Evolutionary conservation across 2,329 filamentous ascomycete genomes (phyloP), one percentile per base, ranked within the genome.

Genomic region (Verticillium tricorpus): DNA sequence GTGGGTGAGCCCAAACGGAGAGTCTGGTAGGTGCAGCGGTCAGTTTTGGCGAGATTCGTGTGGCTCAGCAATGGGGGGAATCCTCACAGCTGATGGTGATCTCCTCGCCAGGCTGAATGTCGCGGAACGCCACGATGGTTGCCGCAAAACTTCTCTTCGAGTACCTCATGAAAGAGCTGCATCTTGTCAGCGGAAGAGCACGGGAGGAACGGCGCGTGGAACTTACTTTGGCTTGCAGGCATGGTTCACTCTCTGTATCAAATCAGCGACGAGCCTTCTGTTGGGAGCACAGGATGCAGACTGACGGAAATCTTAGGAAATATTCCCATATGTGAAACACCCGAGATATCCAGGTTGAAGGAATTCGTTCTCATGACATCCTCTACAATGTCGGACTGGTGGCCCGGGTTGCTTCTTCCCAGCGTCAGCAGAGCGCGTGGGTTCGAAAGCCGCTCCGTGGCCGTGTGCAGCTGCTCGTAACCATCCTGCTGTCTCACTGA

Each of bases 221-320:
- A 64, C 69, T 58, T 60, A 76, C 74, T 76, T 77, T 37, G 74
- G 73, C 59, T 67, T 69, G 56, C 74, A 77, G 1, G 68, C 74
- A 45, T 77, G 74, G 60, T 77, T 77, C 35, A 77, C 56, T 37
- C 73, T 71, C 74, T 76, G 22, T 19, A 11, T 2, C 37, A 19
- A 2, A 6, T 60, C 60, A 19, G 63, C 12, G 12, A 57, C 56
- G 52, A 32, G 62, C 5, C 67, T 63, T 35, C 17, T 19, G 14
- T 15, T 15, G 37, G 14, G 6, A 3, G 3, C 37, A 40, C 17
- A 15, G 17, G 6, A 17, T 40, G 34, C 34, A 14, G n/a, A 50
- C 45, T 50, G 19, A 50, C 45, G 9, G 45, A 50, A 52, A 75
- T 67, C 57, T 74, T 70, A 0, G 73, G 66, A 57, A 72, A 77